Base-by-base conservation (phyloP, 805 yeast genomes). In the Jamesozyma lodderae region DNA sequence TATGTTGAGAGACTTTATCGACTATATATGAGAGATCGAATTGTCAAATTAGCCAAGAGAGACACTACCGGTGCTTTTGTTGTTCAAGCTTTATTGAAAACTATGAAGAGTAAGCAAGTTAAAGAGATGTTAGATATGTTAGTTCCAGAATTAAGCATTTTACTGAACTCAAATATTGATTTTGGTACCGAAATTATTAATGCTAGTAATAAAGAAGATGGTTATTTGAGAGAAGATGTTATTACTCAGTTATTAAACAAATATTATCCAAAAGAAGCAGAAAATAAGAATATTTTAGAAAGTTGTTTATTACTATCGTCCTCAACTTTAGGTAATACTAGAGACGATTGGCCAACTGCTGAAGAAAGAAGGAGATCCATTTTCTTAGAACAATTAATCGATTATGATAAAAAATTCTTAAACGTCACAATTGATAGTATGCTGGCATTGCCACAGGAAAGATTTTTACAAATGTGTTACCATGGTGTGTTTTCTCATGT, bases 401-500 rank as follows among this genome's bases (percentile, higher is more conserved):
- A 72, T 24, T 82, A 77, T 52, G 90, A 84, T 50, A 67, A 69
- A 21, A 63, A 66, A 35, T 77, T 84, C 43, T 67, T 80, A 11
- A 59, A 69, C 13, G 67, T 77, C 31, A 69, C 77, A 1, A 67
- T 83, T 54, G 77, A 75, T 36, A 75, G 79, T 41, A 59, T 82
- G 42, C 57, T 84, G 37, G 70, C 69, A 2, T 57, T 82, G 41
- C 79, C 82, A 11, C 62, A 62, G n/a, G 81, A 75, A 43, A 69
- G 76, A 44, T 59, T 86, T 24, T 49, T 75, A 22, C 81, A 79
- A 51, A 78, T 90, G 82, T 81, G 94, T 51, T 68, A 67, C 48
- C 96, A 90, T 57, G 94, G 96, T 8, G 92, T 87, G 2, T 87
- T 84, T 48, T 85, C 95, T 1, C 96, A 83, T 54, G 87, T 86